Conservation (phyloP, 2,329 filamentous ascomycete genomes). For the Geosmithia flava region DNA sequence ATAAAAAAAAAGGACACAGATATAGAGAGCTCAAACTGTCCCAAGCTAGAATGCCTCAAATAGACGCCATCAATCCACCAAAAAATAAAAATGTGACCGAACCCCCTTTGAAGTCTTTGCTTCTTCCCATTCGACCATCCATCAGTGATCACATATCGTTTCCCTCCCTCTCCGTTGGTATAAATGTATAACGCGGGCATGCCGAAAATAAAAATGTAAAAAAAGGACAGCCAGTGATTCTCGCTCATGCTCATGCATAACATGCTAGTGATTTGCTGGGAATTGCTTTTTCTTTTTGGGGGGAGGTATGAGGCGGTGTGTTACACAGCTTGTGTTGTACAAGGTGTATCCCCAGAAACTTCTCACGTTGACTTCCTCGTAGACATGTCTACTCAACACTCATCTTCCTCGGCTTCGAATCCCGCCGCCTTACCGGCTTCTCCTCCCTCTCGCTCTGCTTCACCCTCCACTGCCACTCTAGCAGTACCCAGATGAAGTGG, state of each 20-base stretch:
- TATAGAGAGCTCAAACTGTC: neutral
- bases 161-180: neutral
- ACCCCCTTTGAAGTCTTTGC: no score
- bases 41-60: neutral
- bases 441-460: slow-evolving; percentile 43
- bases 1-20: neutral
- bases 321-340: no score
- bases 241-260: neutral
- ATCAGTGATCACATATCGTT: neutral
- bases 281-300: neutral
- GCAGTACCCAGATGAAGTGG: slow-evolving; percentile 80
- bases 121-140: neutral
- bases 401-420: slow-evolving; percentile 10
- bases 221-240: neutral
- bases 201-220: neutral
- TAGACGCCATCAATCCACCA: neutral
- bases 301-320: no score
- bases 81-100: neutral
- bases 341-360: no score
- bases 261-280: neutral
- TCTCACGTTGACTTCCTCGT: neutral
- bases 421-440: slow-evolving; percentile 19
- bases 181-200: neutral
- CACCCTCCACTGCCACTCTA: slow-evolving; percentile 73
- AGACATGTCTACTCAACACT: slow-evolving; percentile 7